A percentile compares a stretch with the other conserved stretches of the same genome.
These are phyloP conservation scores for Chondrus crispus DNA, from an alignment of 23 red algal species.

Conservation along the genomic window DNA sequence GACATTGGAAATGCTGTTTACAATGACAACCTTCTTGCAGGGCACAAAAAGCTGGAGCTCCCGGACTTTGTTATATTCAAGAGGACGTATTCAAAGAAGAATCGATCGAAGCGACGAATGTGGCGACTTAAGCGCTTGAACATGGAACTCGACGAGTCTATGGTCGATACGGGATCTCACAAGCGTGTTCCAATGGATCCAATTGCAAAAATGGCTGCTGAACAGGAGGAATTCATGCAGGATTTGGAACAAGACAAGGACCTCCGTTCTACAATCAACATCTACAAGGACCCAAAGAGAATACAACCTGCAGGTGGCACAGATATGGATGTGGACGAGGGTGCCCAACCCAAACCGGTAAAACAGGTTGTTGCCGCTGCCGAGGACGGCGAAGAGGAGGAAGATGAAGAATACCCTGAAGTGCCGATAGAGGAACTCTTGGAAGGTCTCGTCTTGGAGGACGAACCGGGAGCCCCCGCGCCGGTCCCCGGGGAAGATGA, in stretches of 20 bases:
- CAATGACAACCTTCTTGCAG: conserved; percentile 77
- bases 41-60: conserved; percentile 64
- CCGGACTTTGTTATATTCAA: conserved; percentile 87
- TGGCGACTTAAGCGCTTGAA: conserved; percentile 79
- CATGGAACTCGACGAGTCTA: conserved; percentile 68
- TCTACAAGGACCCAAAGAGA: conserved; percentile 80
- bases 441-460: conserved; percentile 76
- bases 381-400: conserved; percentile 47
- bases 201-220: conserved; percentile 54
- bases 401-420: conserved; percentile 91
- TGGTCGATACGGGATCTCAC: conserved; percentile 22
- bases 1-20: conserved; percentile 86
- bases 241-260: conserved; percentile 98
- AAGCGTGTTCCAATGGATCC: conserved; percentile 37
- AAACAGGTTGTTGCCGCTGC: background rate
- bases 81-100: conserved; percentile 83
- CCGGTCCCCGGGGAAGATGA: too few relatives aligned
- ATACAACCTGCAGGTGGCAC: background rate
- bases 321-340: conserved; percentile 34
- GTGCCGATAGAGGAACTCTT: conserved; percentile 92
- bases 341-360: background rate
- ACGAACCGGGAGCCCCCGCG: background rate
- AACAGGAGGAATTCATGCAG: conserved; percentile 94
- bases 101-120: conserved; percentile 66
- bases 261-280: conserved; percentile 69